phyloP scores from a whole-genome alignment of 2,329 filamentous ascomycete species.

The Nannizziopsis barbatae region DNA sequence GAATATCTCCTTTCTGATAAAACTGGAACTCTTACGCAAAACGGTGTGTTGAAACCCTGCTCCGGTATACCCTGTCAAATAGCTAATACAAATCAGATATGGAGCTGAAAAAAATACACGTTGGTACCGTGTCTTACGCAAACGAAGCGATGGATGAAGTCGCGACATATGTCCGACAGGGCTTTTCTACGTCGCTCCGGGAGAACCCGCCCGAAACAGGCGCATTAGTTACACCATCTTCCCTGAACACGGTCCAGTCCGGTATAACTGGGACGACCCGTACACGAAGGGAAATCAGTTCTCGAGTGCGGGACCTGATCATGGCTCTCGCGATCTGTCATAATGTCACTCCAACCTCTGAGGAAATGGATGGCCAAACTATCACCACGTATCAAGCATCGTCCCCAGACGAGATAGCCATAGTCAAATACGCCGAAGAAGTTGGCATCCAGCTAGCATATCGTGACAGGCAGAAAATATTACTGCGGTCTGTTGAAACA shows the following conservation, averaged over 20 bases:
- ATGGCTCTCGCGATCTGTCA: constrained; percentile 87
- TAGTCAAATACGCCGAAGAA: constrained; percentile 87
- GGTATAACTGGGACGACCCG: constrained; percentile 55
- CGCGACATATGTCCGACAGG: constrained; percentile 69
- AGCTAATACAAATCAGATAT: constrained; percentile 49
- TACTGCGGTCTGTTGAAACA: constrained; percentile 64
- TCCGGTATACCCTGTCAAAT: neutral
- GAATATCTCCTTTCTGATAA: constrained; percentile 96
- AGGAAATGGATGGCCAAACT: constrained; percentile 66
- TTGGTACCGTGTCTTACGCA: constrained; percentile 94
- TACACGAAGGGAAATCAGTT: constrained; percentile 83
- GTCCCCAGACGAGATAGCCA: constrained; percentile 95
- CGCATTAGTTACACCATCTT: constrained; percentile 63
- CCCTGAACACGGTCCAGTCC: constrained; percentile 52
- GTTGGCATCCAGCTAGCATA: constrained; percentile 76
- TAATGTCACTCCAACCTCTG: constrained; percentile 86
- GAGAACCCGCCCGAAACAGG: constrained; percentile 37
- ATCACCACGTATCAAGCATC: constrained; percentile 89
- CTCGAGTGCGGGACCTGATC: constrained; percentile 84
- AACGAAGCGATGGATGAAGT: constrained; percentile 99
- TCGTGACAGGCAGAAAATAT: constrained; percentile 78
- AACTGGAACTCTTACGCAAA: constrained; percentile 94
- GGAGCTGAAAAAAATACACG: constrained; percentile 98
- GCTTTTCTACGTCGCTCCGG: constrained; percentile 49
- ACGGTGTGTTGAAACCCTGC: constrained; percentile 40